Conservation (phyloP, 768 basidiomycete species). For the Xerocomus brunneocitrinus region DNA sequence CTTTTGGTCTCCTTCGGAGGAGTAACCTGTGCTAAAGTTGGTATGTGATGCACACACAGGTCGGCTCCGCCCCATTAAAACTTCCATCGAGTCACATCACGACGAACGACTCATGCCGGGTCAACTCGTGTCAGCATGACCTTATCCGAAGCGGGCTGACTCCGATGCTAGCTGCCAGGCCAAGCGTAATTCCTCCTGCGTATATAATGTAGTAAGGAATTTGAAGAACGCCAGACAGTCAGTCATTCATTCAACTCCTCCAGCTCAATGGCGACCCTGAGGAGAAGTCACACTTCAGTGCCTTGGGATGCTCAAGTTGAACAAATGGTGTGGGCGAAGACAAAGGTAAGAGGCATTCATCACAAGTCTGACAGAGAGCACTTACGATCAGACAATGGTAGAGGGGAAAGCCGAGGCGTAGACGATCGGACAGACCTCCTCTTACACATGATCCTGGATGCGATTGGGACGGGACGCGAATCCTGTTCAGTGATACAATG, state of each 20-base stretch:
- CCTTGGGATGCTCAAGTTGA: slow-evolving; percentile 7
- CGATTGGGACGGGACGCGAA: slow-evolving; percentile 22
- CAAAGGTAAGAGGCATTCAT: slow-evolving; percentile 6
- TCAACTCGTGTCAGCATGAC: slow-evolving; percentile 9
- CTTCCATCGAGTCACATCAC: background rate
- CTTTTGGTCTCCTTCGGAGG: too few species aligned
- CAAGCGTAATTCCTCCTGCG: background rate
- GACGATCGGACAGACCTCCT: slow-evolving; percentile 7
- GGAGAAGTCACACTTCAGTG: slow-evolving; percentile 8
- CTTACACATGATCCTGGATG: slow-evolving; percentile 17
- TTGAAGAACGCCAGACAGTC: background rate
- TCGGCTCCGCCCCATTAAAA: background rate
- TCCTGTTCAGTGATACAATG: slow-evolving; percentile 3
- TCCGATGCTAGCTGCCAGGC: background rate
- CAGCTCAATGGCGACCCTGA: slow-evolving; percentile 20
- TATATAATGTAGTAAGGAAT: slow-evolving; percentile 11
- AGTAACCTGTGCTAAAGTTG: background rate
- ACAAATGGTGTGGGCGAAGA: slow-evolving; percentile 7
- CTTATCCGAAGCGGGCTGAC: slow-evolving; percentile 6
- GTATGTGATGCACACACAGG: background rate
- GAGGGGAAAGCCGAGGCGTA: slow-evolving; percentile 13
- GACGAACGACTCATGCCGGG: slow-evolving; percentile 11
- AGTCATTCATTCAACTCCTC: background rate
- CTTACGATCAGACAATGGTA: slow-evolving; percentile 4
- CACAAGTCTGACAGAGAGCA: background rate